These are phyloP conservation scores for Gyrodon lividus DNA, from an alignment of 768 basidiomycete genomes.

Conservation along the genomic window DNA sequence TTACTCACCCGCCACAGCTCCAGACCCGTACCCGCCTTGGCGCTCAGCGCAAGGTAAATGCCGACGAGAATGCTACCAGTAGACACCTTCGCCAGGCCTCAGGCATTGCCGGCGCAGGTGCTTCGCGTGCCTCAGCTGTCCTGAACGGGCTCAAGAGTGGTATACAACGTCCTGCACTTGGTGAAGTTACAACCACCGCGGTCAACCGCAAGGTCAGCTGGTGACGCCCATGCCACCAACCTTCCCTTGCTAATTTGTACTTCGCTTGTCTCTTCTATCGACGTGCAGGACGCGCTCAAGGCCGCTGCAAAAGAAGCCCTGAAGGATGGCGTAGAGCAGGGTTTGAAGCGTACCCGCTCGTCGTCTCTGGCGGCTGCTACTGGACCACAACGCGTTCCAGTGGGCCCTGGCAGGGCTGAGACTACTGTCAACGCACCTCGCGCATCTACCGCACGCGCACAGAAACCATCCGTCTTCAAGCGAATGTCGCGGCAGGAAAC, in stretches of 20 bases:
- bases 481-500: constrained; percentile 43
- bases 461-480: constrained; percentile 37
- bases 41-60: constrained; percentile 64
- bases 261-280: constrained; percentile 1
- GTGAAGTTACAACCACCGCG: constrained; percentile 77
- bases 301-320: constrained; percentile 50
- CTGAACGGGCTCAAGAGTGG: constrained; percentile 48
- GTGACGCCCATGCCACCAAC: background rate
- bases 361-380: constrained; percentile 63
- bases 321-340: constrained; percentile 57
- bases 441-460: constrained; percentile 24
- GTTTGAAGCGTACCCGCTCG: constrained; percentile 57
- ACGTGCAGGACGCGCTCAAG: constrained; percentile 41
- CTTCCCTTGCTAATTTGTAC: constrained; percentile 1
- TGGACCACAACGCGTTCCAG: constrained; percentile 67
- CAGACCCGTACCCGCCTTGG: constrained; percentile 65
- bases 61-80: constrained; percentile 75
- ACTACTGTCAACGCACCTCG: constrained; percentile 42
- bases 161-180: constrained; percentile 68
- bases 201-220: constrained; percentile 71
- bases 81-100: constrained; percentile 66
- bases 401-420: constrained; percentile 56
- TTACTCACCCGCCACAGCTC: constrained; percentile 41
- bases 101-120: constrained; percentile 42
- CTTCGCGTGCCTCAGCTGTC: constrained; percentile 49